Evolutionary conservation across 805 yeast species (phyloP).

Genomic region (Yarrowia sp.): DNA sequence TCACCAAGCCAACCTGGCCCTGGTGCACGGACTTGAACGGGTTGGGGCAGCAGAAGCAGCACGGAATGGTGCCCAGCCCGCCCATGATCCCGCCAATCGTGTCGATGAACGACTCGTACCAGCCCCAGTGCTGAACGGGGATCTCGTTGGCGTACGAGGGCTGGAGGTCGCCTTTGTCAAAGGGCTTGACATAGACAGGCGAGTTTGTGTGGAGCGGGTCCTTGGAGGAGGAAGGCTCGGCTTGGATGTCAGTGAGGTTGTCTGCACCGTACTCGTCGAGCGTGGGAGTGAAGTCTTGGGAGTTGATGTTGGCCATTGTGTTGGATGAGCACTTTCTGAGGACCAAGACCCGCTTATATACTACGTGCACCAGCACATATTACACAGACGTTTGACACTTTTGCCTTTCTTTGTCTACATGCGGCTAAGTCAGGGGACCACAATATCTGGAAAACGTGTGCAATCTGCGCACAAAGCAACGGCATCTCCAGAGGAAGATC

Average conservation of each 20-base stretch:
- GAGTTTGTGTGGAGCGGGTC: background rate
- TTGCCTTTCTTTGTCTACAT: constrained; percentile 10
- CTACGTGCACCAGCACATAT: no score
- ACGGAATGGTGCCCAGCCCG: constrained; percentile 52
- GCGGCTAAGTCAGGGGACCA: constrained; percentile 25
- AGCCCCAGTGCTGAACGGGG: constrained; percentile 40
- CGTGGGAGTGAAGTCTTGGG: background rate
- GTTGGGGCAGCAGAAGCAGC: constrained; percentile 53
- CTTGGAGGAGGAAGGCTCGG: constrained; percentile 5
- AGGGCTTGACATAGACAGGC: constrained; percentile 36
- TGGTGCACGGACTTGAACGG: constrained; percentile 61
- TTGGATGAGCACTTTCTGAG: no score
- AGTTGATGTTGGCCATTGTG: background rate
- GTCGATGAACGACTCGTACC: constrained; percentile 40
- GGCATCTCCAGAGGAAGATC: no score
- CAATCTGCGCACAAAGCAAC: no score
- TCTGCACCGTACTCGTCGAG: constrained; percentile 22
- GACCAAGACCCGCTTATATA: no score
- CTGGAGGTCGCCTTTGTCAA: constrained; percentile 35
- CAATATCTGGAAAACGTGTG: no score
- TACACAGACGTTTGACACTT: no score
- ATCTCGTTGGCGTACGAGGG: constrained; percentile 41
- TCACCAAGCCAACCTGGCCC: constrained; percentile 67
- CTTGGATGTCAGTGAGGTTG: constrained; percentile 35
- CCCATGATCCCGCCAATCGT: constrained; percentile 51